A percentile compares a stretch with the other conserved stretches of the same genome.
These are phyloP conservation scores for Cladophialophora exuberans DNA, from an alignment of 2,329 filamentous ascomycete species.

Conservation along the genomic window DNA sequence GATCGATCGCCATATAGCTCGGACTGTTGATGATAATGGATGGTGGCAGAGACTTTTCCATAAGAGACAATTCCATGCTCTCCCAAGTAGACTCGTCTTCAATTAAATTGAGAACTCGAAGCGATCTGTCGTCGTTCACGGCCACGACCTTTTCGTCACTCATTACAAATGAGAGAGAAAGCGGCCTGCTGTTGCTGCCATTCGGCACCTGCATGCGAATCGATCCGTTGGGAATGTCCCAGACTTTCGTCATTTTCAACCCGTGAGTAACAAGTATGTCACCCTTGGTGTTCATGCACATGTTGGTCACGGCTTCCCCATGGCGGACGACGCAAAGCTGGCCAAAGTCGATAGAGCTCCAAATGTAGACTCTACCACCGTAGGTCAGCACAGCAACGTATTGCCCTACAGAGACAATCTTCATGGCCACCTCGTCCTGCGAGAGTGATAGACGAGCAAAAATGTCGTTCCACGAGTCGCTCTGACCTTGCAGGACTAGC, in stretches of 20 bases:
- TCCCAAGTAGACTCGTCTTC: constrained; percentile 2
- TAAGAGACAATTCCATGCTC: neutral
- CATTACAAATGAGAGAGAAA: constrained; percentile 17
- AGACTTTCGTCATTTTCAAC: constrained; percentile 27
- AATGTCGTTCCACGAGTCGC: constrained; percentile 16
- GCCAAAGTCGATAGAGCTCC: constrained; percentile 32
- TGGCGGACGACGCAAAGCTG: constrained; percentile 30
- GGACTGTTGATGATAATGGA: constrained; percentile 20
- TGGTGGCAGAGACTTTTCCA: constrained; percentile 1
- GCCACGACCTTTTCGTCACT: constrained; percentile 13
- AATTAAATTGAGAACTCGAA: constrained; percentile 5
- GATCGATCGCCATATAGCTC: constrained; percentile 26
- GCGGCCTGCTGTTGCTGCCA: constrained; percentile 16
- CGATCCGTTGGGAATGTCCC: constrained; percentile 26
- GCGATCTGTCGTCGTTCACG: constrained; percentile 7
- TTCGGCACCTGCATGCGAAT: constrained; percentile 20
- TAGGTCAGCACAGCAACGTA: constrained; percentile 34
- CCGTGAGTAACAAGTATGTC: constrained; percentile 31
- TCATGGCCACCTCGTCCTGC: constrained; percentile 6
- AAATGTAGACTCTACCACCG: constrained; percentile 31
- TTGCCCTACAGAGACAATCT: constrained; percentile 19
- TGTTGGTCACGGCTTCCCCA: constrained; percentile 26
- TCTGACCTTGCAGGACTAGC: constrained; percentile 13
- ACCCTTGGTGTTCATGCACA: constrained; percentile 22
- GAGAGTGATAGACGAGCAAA: constrained; percentile 13